Evolutionary conservation across 106 monocot species (phyloP), one percentile per base, ranked within the genome.

Genomic region (Acanthochlamys bracteata): DNA sequence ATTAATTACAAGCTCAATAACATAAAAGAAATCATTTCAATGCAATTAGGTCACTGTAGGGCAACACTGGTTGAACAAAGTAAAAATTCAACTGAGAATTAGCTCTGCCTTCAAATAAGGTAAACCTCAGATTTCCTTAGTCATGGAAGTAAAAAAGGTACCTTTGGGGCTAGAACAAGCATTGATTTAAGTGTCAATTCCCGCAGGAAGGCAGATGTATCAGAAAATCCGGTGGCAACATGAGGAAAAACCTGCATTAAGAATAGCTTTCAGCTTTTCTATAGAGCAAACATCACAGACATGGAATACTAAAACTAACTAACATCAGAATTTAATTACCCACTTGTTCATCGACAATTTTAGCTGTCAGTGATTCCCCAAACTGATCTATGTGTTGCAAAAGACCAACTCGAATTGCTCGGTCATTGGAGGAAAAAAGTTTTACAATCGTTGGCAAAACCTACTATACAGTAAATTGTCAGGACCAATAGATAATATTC

Each of bases 191-290:
- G 71, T 45, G 95, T 95, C 63, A 95, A 64, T 56, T 95, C 95
- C 77, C 95, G 95, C 74, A 95, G 90, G 73, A 95, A 84, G 16
- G 95, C 90, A 66, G 95, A 95, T 46, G 86, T 90, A 79, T 95
- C 95, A 55, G 90, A 84, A 73, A 95, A 95, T 27, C 90, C 95
- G 74, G 82, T 90, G 55, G 95, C 95, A 60, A 95, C 87, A 79
- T 95, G 80, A 67, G 95, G 80, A 63, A 95, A 95, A 62, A 95
- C 87, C 95, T 95, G 66, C 9, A 49, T 17, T 49, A 1, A 49
- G 6, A 49, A 14, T 2, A 49, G 49, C 33, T 49, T 14, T 49
- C 49, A 49, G 49, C 10, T 49, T 49, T n/a, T n/a, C n/a, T 49
- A 49, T 49, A 49, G 4, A 33, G 33, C 6, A 6, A 33, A 33